Base-by-base conservation (phyloP, 192 early-diverging fungal species). In the Pilaira anomala region DNA sequence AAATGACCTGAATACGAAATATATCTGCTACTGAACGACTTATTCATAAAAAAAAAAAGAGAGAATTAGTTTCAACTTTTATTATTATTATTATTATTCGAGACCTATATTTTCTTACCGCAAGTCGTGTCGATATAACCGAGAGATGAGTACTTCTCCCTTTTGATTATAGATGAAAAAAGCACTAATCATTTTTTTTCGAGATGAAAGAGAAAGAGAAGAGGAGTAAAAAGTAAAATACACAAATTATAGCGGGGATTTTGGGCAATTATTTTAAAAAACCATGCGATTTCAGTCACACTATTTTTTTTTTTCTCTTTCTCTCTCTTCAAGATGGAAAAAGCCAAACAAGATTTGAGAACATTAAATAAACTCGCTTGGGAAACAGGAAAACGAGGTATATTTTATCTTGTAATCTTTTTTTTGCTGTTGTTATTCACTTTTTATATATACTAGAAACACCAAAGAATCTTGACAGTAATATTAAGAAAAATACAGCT, bases 91-190 rank as follows among this genome's bases (percentile, higher is more conserved):
- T n/a, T n/a, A n/a, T n/a, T n/a, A n/a, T n/a, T n/a, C n/a, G n/a
- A 13, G 3, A 30, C 13, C 18, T 13, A 16, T 29, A 33, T 22
- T 48, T 29, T 63, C 76, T 71, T 80, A 94, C 94, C 96, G 96
- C 33, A 97, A 83, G 71, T 99, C 97, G 65, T 93, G 89, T 46
- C 95, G 87, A 79, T 95, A 97, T 21, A 96, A 77, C 52, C 97
- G 85, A 25, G 94, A 95, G 60, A 99, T 97, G 30, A 99, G 89
- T 16, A 98, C 95, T 74, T 99, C 95, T 52, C 97, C 95, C 76
- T 99, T 99, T 69, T 91, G 94, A 83, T 96, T 98, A 80, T 96
- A 95, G 48, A 98, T 92, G 73, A 98, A 95, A 65, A 98, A 85
- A 18, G 87, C 94, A 72, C 90, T 92, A 51, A 98, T 87, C 95